phyloP scores from a whole-genome alignment of 2,329 filamentous ascomycete species.

The Verticillium zaregamsianum region DNA sequence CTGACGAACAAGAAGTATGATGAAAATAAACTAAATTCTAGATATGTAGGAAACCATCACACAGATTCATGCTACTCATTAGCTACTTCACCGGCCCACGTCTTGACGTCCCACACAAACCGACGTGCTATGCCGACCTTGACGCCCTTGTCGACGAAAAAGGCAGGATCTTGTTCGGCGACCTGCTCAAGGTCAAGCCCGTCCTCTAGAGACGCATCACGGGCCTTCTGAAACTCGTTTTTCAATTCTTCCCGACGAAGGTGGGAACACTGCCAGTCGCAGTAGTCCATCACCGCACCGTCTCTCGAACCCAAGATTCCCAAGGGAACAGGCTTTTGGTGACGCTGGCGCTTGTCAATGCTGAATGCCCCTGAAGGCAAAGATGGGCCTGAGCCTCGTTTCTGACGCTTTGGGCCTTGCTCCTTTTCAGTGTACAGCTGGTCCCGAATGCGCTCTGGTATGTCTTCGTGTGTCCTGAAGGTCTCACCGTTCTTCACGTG shows the following conservation, averaged over 20 bases:
- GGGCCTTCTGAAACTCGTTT: background rate
- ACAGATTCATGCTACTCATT: too few relatives aligned
- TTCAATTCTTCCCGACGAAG: background rate
- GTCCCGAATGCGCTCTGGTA: constrained; percentile 6
- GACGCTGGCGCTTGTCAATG: background rate
- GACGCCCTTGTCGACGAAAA: background rate
- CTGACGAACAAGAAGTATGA: background rate
- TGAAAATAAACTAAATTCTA: too few relatives aligned
- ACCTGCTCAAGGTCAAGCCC: background rate
- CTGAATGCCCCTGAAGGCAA: background rate
- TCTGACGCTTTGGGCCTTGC: background rate
- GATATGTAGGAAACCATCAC: too few relatives aligned
- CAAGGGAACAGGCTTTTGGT: too few relatives aligned
- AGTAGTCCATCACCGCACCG: background rate
- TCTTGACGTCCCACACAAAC: background rate
- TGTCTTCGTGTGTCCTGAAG: constrained; percentile 6
- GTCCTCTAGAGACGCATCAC: background rate
- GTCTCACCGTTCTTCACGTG: constrained; percentile 6
- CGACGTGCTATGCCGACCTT: background rate
- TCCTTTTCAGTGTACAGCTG: constrained; percentile 11
- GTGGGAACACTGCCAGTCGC: background rate
- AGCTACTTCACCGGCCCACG: background rate
- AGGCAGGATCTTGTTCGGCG: background rate
- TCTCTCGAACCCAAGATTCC: background rate
- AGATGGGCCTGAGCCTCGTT: background rate